A percentile compares a stretch with the other conserved stretches of the same genome.
These are phyloP conservation scores for Solanum chiquidenum DNA, from an alignment of 257 asterid species.

Conservation along the genomic window DNA sequence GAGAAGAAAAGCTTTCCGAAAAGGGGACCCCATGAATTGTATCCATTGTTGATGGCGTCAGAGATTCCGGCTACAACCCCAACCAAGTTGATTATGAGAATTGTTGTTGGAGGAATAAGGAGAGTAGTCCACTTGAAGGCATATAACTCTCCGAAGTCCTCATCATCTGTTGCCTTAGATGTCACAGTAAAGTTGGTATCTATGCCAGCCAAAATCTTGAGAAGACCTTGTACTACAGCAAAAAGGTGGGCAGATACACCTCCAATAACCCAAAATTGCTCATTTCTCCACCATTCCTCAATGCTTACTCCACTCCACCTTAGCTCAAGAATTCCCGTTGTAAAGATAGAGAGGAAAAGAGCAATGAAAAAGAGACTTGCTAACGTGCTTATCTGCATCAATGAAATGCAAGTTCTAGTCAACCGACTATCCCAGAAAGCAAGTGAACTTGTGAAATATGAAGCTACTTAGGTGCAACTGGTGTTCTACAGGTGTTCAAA, in stretches of 20 bases:
- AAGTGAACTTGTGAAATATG: background rate
- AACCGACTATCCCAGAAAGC: background rate
- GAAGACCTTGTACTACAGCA: constrained; percentile 75
- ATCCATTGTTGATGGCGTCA: constrained; percentile 82
- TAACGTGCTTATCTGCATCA: constrained; percentile 66
- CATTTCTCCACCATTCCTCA: constrained; percentile 98
- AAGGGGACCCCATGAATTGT: constrained; percentile 82
- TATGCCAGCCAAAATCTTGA: constrained; percentile 74
- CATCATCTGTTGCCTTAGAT: constrained; percentile 70
- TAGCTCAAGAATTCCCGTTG: constrained; percentile 81
- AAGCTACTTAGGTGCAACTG: background rate
- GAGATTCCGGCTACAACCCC: constrained; percentile 94
- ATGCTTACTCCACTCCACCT: constrained; percentile 94
- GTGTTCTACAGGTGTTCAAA: background rate
- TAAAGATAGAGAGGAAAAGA: constrained; percentile 70
- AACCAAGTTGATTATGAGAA: constrained; percentile 66
- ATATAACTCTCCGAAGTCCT: constrained; percentile 75
- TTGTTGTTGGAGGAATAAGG: constrained; percentile 84
- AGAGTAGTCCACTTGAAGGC: constrained; percentile 93
- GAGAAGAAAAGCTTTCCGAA: constrained; percentile 91
- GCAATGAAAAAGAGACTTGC: constrained; percentile 93
- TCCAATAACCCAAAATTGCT: constrained; percentile 97
- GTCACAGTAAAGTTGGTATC: constrained; percentile 91
- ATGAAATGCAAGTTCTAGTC: background rate
- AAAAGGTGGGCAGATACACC: constrained; percentile 88